Evolutionary conservation across 2,329 filamentous ascomycete genomes (phyloP), one percentile per base, ranked within the genome.

Genomic region (Dactylellina drechsleri): DNA sequence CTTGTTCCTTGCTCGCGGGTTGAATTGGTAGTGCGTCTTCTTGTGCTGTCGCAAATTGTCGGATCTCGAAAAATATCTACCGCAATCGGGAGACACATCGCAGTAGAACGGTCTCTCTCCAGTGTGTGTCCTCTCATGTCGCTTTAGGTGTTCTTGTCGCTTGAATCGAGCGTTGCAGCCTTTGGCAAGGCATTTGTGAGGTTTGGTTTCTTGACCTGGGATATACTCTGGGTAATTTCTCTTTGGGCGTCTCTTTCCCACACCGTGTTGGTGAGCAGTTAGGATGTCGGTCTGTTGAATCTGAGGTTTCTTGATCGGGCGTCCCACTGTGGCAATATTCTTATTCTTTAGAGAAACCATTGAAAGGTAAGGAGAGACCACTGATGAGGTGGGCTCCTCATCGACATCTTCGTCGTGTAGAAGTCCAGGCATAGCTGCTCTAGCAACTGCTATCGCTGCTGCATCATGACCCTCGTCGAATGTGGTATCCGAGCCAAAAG

Each of bases 61-160:
- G 18, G 65, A 78, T 53, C 78, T 70, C 16, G 77, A 78, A 59
- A 79, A 79, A n/a, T 31, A 65, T 56, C 56, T 78, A 1, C 77
- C 72, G 54, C 78, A 79, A 20, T 75, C 71, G 36, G 62, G 61
- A 23, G 45, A 54, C 16, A 76, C 64, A 31, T 68, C 52, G 50
- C 78, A 79, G 10, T 47, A 50, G 58, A 75, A 79, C 15, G 78
- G 78, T 8, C 67, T 78, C 66, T 79, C 78, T 5, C 60, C 57
- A 28, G 77, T 79, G 40, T 79, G 78, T 18, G 77, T 79, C 31
- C 76, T 75, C 53, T 79, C 78, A 45, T 79, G 78, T 47, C 78
- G 66, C 47, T 78, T 75, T 5, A 79, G 67, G 52, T 79, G 78
- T 52, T 79, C 78, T 18, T 76, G 78, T 20, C 78, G 73, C 59